A percentile compares a stretch with the other conserved stretches of the same genome.
Conservation (phyloP, 306 rosid genomes). For the Bauhinia variegata region DNA sequence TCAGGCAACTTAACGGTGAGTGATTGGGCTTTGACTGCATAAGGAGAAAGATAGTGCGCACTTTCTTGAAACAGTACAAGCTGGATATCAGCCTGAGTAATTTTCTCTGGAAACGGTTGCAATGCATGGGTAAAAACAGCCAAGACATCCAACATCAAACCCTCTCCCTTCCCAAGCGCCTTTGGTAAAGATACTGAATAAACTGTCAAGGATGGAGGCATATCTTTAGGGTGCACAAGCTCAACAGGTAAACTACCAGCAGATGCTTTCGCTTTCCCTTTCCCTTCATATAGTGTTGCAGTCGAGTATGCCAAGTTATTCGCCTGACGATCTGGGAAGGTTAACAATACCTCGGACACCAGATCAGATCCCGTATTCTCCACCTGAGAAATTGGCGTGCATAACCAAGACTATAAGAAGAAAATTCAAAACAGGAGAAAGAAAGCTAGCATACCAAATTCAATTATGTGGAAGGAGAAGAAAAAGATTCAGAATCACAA, state of each 20-base stretch:
- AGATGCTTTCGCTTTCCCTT: constrained; percentile 68
- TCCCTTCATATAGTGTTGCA: constrained; percentile 62
- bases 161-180: constrained; percentile 73
- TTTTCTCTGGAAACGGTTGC: constrained; percentile 90
- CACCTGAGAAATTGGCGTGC: constrained; percentile 49
- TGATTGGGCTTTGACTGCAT: constrained; percentile 72
- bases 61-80: constrained; percentile 81
- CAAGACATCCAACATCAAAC: constrained; percentile 66
- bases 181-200: constrained; percentile 77
- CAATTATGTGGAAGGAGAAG: constrained; percentile 9
- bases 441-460: not conserved
- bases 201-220: constrained; percentile 60
- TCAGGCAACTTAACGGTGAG: constrained; percentile 79
- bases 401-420: not conserved
- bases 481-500: constrained; percentile 2
- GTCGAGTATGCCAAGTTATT: constrained; percentile 67
- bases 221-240: constrained; percentile 58
- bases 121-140: constrained; percentile 66
- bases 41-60: constrained; percentile 83
- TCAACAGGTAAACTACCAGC: constrained; percentile 54
- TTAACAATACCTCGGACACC: constrained; percentile 62
- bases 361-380: constrained; percentile 70
- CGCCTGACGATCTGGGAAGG: constrained; percentile 71
- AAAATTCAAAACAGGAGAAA: not conserved
- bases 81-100: constrained; percentile 84